Evolutionary conservation across 768 basidiomycete genomes (phyloP).

Genomic region (Chalciporus piperatus): DNA sequence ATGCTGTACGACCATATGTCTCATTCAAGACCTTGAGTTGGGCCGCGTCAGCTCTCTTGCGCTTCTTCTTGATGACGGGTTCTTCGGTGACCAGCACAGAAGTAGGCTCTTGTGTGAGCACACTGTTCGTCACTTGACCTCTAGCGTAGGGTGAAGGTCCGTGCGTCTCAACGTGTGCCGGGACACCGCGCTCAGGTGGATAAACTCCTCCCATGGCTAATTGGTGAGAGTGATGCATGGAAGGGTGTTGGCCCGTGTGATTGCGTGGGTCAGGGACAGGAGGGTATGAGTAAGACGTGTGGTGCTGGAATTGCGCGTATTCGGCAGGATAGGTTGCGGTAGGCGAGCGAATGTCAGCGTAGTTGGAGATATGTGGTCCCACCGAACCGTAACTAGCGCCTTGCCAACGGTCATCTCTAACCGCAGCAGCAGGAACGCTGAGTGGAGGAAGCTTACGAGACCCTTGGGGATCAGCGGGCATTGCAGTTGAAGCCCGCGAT

Average conservation of each 20-base stretch:
- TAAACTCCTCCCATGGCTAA: constrained; percentile 27
- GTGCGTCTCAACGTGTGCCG: constrained; percentile 38
- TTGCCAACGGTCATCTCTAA: constrained; percentile 51
- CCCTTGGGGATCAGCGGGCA: constrained; percentile 46
- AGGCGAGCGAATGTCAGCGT: constrained; percentile 56
- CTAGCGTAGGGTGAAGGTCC: constrained; percentile 55
- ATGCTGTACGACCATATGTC: constrained; percentile 77
- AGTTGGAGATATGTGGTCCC: constrained; percentile 35
- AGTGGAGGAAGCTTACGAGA: constrained; percentile 61
- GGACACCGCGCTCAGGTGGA: constrained; percentile 34
- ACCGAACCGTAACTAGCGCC: constrained; percentile 37
- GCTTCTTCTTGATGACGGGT: constrained; percentile 82
- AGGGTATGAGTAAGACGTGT: constrained; percentile 32
- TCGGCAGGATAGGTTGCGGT: constrained; percentile 58
- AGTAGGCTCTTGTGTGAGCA: constrained; percentile 33
- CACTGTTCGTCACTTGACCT: constrained; percentile 28
- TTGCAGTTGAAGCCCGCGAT: constrained; percentile 47
- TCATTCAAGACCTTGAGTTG: constrained; percentile 82
- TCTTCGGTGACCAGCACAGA: constrained; percentile 47
- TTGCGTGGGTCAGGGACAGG: constrained; percentile 38
- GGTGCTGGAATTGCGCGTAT: constrained; percentile 47
- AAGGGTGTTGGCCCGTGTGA: constrained; percentile 23
- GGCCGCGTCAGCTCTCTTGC: constrained; percentile 78
- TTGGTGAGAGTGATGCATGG: constrained; percentile 29
- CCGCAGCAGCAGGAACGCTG: constrained; percentile 38